Evolutionary conservation across 2,329 filamentous ascomycete genomes (phyloP), one percentile per base, ranked within the genome.

Genomic region (Arthroderma sp.): DNA sequence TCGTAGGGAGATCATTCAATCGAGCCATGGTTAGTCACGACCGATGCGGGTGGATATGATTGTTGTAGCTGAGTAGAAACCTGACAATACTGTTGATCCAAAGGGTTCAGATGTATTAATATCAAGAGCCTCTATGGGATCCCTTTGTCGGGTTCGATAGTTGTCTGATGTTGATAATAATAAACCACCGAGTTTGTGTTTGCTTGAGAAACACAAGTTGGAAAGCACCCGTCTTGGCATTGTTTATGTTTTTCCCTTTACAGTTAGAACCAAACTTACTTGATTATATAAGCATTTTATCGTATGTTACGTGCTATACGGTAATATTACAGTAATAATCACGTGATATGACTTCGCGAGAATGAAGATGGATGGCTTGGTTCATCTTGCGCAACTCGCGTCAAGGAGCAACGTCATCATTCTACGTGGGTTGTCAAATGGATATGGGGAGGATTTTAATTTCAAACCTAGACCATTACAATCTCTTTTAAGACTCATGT

Each of bases 1-100:
- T 69, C 53, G 71, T 67, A 56, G 74, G 68, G 52, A 71, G 66
- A 58, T 78, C 76, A 64, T 78, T 78, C 43, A 78, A 65, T 62
- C 76, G 73, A 62, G 76, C 76, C 76, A 78, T 78, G 55, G 56
- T 64, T 28, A 15, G 38, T 55, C 25, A 11, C 21, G 37, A 2
- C 17, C 25, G 25, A 19, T 7, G 17, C 44, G 17, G 13, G 21
- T 21, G 23, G 44, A 23, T 7, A 51, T 51, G 1, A 8, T 21
- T 17, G 38, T 44, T 3, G 13, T 31, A 31, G 19, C 38, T 25
- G 9, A n/a, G n/a, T 31, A 35, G 19, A 55, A 17, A 31, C 13
- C 11, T n/a, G 15, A n/a, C 2, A 25, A 28, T n/a, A 33, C 25
- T 5, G 21, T 35, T 44, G 31, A 31, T 35, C 52, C 37, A 52